phyloP scores from a whole-genome alignment of 1,139 yeast species.

The Protomyces macrosporus region DNA sequence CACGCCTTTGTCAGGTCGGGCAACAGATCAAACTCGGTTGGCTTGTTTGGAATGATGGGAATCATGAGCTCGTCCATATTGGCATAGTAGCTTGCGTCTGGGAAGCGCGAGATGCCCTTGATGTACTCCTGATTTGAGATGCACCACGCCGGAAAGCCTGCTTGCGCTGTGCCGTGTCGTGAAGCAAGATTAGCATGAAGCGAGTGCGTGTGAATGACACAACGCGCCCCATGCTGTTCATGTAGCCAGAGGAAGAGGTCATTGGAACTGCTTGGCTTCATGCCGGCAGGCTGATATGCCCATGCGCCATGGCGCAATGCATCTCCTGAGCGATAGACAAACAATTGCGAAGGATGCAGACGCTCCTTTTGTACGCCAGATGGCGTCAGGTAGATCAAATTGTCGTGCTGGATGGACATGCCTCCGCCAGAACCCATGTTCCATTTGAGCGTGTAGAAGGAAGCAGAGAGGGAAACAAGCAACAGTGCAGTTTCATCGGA shows the following conservation, averaged over 20 bases:
- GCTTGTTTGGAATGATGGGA: constrained; percentile 87
- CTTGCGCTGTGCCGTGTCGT: constrained; percentile 44
- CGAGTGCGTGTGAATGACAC: constrained; percentile 93
- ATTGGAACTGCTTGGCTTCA: constrained; percentile 88
- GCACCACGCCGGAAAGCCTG: constrained; percentile 50
- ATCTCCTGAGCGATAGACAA: constrained; percentile 47
- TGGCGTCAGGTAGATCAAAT: constrained; percentile 73
- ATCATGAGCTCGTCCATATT: constrained; percentile 70
- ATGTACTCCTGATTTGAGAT: constrained; percentile 85
- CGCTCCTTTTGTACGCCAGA: constrained; percentile 94
- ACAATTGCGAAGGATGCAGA: constrained; percentile 74
- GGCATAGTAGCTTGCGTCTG: constrained; percentile 63
- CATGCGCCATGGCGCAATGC: constrained; percentile 53
- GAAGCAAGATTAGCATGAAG: constrained; percentile 81
- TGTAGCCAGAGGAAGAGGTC: constrained; percentile 79
- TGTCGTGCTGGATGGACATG: constrained; percentile 59
- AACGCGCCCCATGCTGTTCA: constrained; percentile 57
- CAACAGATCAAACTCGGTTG: constrained; percentile 81
- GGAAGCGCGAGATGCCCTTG: constrained; percentile 70
- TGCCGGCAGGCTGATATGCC: constrained; percentile 56
- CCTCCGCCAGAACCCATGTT: constrained; percentile 98
- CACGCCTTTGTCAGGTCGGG: constrained; percentile 62
- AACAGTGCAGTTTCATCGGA: neutral
- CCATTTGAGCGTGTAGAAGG: constrained; percentile 80
- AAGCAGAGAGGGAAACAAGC: constrained; percentile 55